phyloP scores from a whole-genome alignment of 1,284 basidiomycete species.

The Cryptococcus sp. region DNA sequence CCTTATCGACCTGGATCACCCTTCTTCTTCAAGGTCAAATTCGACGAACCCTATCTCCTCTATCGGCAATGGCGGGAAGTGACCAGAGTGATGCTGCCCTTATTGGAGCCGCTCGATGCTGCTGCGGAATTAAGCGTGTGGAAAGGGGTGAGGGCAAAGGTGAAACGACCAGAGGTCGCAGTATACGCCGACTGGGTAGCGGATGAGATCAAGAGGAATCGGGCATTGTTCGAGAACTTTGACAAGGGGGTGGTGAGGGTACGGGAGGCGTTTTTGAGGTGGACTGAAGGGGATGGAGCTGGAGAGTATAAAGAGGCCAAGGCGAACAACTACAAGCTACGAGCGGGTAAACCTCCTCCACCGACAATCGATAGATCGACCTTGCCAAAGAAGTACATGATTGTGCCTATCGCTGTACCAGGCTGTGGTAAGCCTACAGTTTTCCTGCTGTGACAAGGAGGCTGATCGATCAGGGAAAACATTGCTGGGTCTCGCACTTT shows the following conservation, averaged over 20 bases:
- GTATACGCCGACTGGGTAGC: conserved; percentile 48
- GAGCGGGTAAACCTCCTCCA: conserved; percentile 18
- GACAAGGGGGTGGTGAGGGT: conserved; percentile 70
- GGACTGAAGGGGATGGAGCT: conserved; percentile 57
- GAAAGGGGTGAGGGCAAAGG: conserved; percentile 32
- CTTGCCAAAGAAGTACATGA: conserved; percentile 65
- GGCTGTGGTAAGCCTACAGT: conserved; percentile 66
- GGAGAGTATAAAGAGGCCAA: conserved; percentile 49
- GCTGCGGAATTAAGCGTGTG: conserved; percentile 22
- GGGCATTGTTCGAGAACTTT: conserved; percentile 60
- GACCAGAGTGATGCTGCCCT: conserved; percentile 66
- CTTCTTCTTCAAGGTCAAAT: conserved; percentile 99
- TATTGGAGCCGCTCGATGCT: conserved; percentile 15
- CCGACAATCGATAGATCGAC: conserved; percentile 12
- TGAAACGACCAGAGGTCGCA: conserved; percentile 45
- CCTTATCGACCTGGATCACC: conserved; percentile 74
- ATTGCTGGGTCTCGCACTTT: conserved; percentile 69
- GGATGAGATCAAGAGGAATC: conserved; percentile 61
- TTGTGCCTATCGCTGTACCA: conserved; percentile 85
- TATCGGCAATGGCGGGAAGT: conserved; percentile 97
- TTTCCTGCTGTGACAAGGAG: not conserved
- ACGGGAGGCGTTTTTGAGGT: conserved; percentile 71
- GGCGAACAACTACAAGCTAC: conserved; percentile 36
- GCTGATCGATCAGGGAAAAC: conserved; percentile 69
- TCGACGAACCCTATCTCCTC: conserved; percentile 98